These are phyloP conservation scores for Vaccinium corymbosum DNA, from an alignment of 148 eudicot genomes.

Conservation along the genomic window DNA sequence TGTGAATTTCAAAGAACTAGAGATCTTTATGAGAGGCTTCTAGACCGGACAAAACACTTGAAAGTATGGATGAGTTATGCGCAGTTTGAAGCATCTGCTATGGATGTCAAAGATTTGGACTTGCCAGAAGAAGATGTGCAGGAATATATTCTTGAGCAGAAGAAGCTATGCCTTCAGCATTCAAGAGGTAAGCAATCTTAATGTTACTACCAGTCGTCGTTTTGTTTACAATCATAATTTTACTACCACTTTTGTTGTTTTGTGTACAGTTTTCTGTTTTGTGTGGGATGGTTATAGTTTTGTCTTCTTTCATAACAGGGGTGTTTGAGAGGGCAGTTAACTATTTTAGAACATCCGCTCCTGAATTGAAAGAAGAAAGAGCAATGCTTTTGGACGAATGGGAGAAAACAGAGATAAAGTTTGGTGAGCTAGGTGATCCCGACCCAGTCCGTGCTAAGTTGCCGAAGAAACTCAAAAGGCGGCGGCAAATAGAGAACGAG, in stretches of 20 bases:
- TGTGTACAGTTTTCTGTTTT: background rate
- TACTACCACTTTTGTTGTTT: background rate
- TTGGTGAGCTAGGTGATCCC: slow-evolving; percentile 73
- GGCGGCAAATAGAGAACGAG: slow-evolving; percentile 62
- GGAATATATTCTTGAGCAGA: slow-evolving; percentile 33
- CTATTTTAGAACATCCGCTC: slow-evolving; percentile 68
- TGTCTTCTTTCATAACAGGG: slow-evolving; percentile 41
- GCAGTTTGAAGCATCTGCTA: slow-evolving; percentile 77
- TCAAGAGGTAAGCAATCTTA: slow-evolving; percentile 59
- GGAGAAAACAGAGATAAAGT: slow-evolving; percentile 58
- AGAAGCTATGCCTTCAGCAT: slow-evolving; percentile 46
- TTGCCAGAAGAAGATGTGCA: slow-evolving; percentile 36
- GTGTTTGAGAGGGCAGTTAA: slow-evolving; percentile 78
- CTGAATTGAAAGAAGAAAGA: slow-evolving; percentile 87
- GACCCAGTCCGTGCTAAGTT: slow-evolving; percentile 53
- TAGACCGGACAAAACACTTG: slow-evolving; percentile 84
- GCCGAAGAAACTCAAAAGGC: slow-evolving; percentile 93
- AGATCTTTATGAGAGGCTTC: slow-evolving; percentile 84
- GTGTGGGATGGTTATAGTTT: slow-evolving; percentile 1
- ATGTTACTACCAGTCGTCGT: background rate
- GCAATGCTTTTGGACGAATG: slow-evolving; percentile 93
- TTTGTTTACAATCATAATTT: background rate
- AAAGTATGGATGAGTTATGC: slow-evolving; percentile 98
- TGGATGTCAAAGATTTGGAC: slow-evolving; percentile 37
- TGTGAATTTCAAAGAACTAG: slow-evolving; percentile 78